These are phyloP conservation scores for Lipomyces orientalis DNA, from an alignment of 805 yeast genomes.

Conservation along the genomic window DNA sequence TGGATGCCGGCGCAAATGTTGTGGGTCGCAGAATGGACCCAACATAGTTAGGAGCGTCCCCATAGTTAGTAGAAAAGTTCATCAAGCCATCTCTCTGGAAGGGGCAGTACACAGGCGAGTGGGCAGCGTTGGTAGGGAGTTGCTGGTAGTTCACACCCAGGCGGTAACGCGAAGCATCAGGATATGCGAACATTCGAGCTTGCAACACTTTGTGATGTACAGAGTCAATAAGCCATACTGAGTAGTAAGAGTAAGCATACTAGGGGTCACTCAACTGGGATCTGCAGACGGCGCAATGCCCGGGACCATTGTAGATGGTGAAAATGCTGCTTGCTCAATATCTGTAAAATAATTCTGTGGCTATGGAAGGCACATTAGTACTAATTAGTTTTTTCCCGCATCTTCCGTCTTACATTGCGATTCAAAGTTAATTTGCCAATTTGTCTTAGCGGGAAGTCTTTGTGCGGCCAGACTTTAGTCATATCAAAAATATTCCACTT, in stretches of 20 bases:
- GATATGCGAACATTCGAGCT: constrained; percentile 79
- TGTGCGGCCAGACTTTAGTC: constrained; percentile 92
- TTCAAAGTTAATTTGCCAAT: constrained; percentile 80
- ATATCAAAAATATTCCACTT: constrained; percentile 87
- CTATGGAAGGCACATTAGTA: background rate
- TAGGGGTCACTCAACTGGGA: constrained; percentile 48
- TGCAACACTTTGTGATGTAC: constrained; percentile 51
- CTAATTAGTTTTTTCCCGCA: background rate
- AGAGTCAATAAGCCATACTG: background rate
- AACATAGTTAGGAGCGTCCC: constrained; percentile 74
- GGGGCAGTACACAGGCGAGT: constrained; percentile 61
- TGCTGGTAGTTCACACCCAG: constrained; percentile 53
- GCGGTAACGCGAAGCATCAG: constrained; percentile 86
- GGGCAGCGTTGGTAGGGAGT: constrained; percentile 90
- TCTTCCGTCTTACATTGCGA: constrained; percentile 54
- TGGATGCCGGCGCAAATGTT: constrained; percentile 48
- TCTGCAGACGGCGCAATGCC: constrained; percentile 83
- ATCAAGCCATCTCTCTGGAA: constrained; percentile 83
- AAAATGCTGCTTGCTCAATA: constrained; percentile 83
- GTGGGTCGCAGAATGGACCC: constrained; percentile 54
- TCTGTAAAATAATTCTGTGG: constrained; percentile 88
- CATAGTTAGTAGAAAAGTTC: constrained; percentile 73
- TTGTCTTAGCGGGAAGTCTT: constrained; percentile 81
- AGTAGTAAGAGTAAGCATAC: background rate
- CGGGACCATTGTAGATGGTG: constrained; percentile 85